Conservation (phyloP, 164 flowering plant species). For the Taxillus chinensis region DNA sequence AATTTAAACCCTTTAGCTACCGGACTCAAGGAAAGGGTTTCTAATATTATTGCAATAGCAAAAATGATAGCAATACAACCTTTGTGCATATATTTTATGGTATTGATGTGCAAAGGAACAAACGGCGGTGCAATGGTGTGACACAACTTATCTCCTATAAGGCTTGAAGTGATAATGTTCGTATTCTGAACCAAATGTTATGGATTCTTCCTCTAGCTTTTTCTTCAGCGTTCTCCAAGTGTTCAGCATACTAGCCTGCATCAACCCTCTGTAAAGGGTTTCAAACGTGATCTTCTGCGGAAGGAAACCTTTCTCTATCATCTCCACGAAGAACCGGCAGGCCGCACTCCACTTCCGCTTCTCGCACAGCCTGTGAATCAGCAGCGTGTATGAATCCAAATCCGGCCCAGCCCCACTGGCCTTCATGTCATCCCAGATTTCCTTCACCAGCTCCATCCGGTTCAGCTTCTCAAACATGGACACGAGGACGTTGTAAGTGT, state of each 20-base stretch:
- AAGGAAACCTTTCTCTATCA: slow-evolving; percentile 90
- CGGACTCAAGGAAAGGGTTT: too few relatives aligned
- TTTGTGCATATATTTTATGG: too few relatives aligned
- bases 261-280: slow-evolving; percentile 70
- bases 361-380: slow-evolving; percentile 78
- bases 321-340: slow-evolving; percentile 71
- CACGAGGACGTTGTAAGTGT: slow-evolving; percentile 61
- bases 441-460: slow-evolving; percentile 42
- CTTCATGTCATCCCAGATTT: slow-evolving; percentile 78
- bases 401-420: slow-evolving; percentile 63
- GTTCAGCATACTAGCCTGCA: slow-evolving; percentile 81
- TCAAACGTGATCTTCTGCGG: slow-evolving; percentile 92
- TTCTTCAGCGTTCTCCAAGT: slow-evolving; percentile 96
- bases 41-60: too few relatives aligned
- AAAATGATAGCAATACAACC: slow-evolving; percentile 15
- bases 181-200: slow-evolving; percentile 71
- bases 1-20: too few relatives aligned
- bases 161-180: slow-evolving; percentile 66
- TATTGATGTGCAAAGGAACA: too few relatives aligned
- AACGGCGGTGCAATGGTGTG: background rate
- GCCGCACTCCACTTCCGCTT: slow-evolving; percentile 75
- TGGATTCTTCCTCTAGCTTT: slow-evolving; percentile 80
- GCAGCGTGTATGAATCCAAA: slow-evolving; percentile 77
- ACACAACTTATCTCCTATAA: slow-evolving; percentile 47
- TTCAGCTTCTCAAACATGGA: slow-evolving; percentile 53